Evolutionary conservation across 169 alveolate species (phyloP).

Genomic region (Babesia divergens): DNA sequence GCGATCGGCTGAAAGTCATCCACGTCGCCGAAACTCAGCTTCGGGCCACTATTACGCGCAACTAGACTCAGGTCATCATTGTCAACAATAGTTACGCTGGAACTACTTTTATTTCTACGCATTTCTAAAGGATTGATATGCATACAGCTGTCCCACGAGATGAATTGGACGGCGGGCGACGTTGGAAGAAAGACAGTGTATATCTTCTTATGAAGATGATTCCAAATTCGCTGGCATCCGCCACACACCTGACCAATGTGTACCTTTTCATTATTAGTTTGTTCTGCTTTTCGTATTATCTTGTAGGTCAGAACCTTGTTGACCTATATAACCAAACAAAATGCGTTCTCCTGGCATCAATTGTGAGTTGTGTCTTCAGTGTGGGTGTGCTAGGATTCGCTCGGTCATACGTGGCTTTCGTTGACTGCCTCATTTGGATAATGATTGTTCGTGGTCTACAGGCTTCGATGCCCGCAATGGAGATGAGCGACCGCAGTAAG

Average conservation of each 20-base stretch:
- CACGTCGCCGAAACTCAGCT: background rate
- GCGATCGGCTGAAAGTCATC: constrained; percentile 19
- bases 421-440: background rate
- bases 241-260: constrained; percentile 6
- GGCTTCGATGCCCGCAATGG: constrained; percentile 3
- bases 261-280: background rate
- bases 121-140: background rate
- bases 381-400: background rate
- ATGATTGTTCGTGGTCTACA: constrained; percentile 20
- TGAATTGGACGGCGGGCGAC: background rate
- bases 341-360: background rate
- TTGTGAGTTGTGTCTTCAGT: constrained; percentile 8
- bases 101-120: background rate
- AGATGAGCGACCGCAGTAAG: background rate
- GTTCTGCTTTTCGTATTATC: background rate
- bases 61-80: constrained; percentile 12
- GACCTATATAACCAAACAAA: background rate
- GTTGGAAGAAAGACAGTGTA: background rate
- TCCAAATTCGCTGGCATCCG: background rate
- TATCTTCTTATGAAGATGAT: background rate
- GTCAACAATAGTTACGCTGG: background rate
- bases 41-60: background rate
- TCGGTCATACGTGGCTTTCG: background rate
- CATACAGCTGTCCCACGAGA: background rate
- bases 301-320: background rate